Evolutionary conservation across 2,329 filamentous ascomycete species (phyloP), one percentile per base, ranked within the genome.

Genomic region (Clonostachys rhizophaga): DNA sequence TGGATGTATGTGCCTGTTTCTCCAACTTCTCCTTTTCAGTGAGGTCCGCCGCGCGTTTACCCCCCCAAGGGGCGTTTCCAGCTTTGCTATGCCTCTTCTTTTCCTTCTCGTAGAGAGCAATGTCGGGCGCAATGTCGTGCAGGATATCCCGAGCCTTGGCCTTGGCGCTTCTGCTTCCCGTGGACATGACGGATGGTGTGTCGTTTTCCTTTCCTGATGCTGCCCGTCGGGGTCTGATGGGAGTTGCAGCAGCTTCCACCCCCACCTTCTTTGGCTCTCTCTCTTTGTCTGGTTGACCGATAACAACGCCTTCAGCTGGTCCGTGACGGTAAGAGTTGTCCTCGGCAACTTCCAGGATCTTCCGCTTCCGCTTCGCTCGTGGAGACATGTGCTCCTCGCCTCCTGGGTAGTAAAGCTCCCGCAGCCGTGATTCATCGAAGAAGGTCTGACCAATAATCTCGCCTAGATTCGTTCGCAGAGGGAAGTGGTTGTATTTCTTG

Each of bases 391-490:
- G 59, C 40, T 73, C 71, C 5, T 75, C 71, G 3, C 70, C 75
- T 52, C 86, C 90, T 2, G 84, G 75, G 50, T 84, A 87, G 63
- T 91, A 91, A 10, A 88, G 70, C 8, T 81, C 80, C 46, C 80
- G 73, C 39, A 89, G 75, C 58, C 60, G 67, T 11, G 68, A 58
- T 56, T 79, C 72, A 50, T 96, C 86, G 46, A 97, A 79, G 51
- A 83, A 83, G 0, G 90, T 96, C 62, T 95, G 89, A 17, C 94
- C 94, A 49, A 96, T 89, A 47, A 97, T 82, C 65, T 97, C 94
- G 45, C 91, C 88, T 6, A 99, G 76, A 61, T 99, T 97, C 3
- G 92, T 97, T 48, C 91, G 81, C 11, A 79, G 78, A 14, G 94
- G 94, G 55, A 97, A 99, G 60, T 91, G 85, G 1, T 80, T 89